phyloP scores from a whole-genome alignment of 805 yeast species.

The Sugiyamaella smithiae region DNA sequence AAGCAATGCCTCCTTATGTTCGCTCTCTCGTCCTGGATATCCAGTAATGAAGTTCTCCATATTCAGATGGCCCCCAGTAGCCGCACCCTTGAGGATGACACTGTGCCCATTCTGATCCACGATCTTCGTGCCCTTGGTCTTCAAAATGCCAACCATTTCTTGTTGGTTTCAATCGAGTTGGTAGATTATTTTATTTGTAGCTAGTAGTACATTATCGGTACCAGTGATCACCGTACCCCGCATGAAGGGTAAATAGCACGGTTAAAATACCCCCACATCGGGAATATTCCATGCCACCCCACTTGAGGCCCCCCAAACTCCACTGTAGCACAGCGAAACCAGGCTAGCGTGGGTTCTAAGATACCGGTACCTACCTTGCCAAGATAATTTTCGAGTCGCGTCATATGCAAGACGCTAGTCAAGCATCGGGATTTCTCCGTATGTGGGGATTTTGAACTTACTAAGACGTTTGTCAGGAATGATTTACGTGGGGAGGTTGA shows the following conservation, averaged over 20 bases:
- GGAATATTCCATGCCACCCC: conserved; percentile 1
- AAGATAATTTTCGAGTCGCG: no score
- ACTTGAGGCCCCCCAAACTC: no score
- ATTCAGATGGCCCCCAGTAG: conserved; percentile 47
- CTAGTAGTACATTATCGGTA: background rate
- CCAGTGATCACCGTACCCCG: background rate
- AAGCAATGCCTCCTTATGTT: conserved; percentile 44
- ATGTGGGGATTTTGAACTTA: no score
- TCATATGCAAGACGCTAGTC: no score
- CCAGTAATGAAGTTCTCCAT: conserved; percentile 59
- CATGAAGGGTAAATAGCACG: background rate
- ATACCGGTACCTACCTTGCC: no score
- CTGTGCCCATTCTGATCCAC: conserved; percentile 41
- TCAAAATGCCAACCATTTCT: conserved; percentile 32
- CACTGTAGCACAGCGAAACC: no score
- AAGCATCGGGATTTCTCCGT: no score
- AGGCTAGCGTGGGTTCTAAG: no score
- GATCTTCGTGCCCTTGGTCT: conserved; percentile 47
- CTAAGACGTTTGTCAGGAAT: no score
- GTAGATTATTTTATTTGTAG: background rate
- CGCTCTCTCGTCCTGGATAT: conserved; percentile 53
- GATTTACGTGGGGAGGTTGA: no score
- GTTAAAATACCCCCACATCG: conserved; percentile 5
- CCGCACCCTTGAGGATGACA: conserved; percentile 48
- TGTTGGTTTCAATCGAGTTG: background rate